phyloP scores from a whole-genome alignment of 148 eudicot species.

The Vaccinium macrocarpon region DNA sequence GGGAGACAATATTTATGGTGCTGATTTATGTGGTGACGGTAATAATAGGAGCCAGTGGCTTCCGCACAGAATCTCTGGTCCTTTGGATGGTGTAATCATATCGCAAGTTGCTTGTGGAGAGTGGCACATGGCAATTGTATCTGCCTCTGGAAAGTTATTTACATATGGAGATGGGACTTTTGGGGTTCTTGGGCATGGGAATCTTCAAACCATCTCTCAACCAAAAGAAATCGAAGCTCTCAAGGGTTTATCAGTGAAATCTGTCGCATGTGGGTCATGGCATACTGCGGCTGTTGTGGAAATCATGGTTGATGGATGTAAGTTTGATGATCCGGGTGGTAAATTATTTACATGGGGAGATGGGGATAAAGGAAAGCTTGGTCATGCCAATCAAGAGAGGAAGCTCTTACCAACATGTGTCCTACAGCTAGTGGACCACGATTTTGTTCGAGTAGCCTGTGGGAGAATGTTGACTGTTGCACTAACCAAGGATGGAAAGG shows the following conservation, averaged over 20 bases:
- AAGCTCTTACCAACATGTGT: constrained; percentile 39
- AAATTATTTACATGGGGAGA: constrained; percentile 48
- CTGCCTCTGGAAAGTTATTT: constrained; percentile 32
- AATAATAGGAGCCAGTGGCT: constrained; percentile 28
- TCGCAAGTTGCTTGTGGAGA: constrained; percentile 37
- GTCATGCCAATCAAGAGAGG: constrained; percentile 34
- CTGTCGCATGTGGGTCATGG: constrained; percentile 47
- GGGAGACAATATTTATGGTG: constrained; percentile 26
- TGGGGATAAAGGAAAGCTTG: constrained; percentile 47
- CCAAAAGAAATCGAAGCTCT: constrained; percentile 43
- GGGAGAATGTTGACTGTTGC: constrained; percentile 36
- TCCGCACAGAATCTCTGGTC: constrained; percentile 28
- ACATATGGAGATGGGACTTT: constrained; percentile 46
- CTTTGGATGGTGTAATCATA: constrained; percentile 30
- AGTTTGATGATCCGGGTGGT: constrained; percentile 18
- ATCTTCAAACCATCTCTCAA: constrained; percentile 22
- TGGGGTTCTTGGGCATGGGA: constrained; percentile 51
- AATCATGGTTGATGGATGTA: constrained; percentile 20
- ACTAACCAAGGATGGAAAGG: constrained; percentile 27
- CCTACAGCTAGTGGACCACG: constrained; percentile 26
- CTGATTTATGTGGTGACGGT: constrained; percentile 6
- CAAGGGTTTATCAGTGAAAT: constrained; percentile 31
- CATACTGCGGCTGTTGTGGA: constrained; percentile 45
- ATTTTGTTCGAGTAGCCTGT: constrained; percentile 39
- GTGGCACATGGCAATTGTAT: constrained; percentile 45